phyloP scores from a whole-genome alignment of 768 basidiomycete genomes.

The Leccinum obscurum region DNA sequence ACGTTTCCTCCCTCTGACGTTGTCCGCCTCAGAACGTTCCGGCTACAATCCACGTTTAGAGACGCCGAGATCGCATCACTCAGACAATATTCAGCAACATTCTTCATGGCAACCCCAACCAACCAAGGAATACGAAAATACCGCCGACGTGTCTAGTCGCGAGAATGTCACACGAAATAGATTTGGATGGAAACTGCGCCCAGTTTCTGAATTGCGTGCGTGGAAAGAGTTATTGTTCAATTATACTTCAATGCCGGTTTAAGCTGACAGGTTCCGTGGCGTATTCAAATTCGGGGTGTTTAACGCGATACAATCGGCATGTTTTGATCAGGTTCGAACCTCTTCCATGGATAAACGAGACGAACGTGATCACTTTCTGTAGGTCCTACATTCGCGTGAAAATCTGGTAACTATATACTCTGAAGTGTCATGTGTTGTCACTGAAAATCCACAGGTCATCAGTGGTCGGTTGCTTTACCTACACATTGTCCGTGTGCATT shows the following conservation, averaged over 20 bases:
- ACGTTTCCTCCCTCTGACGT: not conserved
- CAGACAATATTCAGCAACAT: not conserved
- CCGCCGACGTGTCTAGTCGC: not conserved
- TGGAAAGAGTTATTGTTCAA: not conserved
- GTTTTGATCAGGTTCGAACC: slow-evolving; percentile 64
- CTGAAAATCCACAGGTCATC: slow-evolving; percentile 52
- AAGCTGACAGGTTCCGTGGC: slow-evolving; percentile 79
- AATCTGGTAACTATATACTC: slow-evolving; percentile 53
- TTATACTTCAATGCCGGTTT: slow-evolving; percentile 8
- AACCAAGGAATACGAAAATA: not conserved
- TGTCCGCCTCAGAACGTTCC: slow-evolving; percentile 9
- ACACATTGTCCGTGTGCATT: not conserved
- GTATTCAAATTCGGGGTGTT: slow-evolving; percentile 90
- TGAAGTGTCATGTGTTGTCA: not conserved
- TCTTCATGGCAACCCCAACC: not conserved
- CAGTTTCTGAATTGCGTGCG: slow-evolving; percentile 74
- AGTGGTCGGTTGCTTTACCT: slow-evolving; percentile 49
- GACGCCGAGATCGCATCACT: not conserved
- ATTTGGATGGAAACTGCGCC: slow-evolving; percentile 55
- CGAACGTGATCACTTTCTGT: slow-evolving; percentile 1
- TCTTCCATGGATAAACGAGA: not conserved
- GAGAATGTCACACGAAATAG: slow-evolving; percentile 35
- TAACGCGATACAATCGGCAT: slow-evolving; percentile 87
- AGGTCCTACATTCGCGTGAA: slow-evolving; percentile 60
- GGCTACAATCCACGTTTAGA: not conserved